Conservation (phyloP, 139 green algal species). For the Protoeuglena noctilucae region DNA sequence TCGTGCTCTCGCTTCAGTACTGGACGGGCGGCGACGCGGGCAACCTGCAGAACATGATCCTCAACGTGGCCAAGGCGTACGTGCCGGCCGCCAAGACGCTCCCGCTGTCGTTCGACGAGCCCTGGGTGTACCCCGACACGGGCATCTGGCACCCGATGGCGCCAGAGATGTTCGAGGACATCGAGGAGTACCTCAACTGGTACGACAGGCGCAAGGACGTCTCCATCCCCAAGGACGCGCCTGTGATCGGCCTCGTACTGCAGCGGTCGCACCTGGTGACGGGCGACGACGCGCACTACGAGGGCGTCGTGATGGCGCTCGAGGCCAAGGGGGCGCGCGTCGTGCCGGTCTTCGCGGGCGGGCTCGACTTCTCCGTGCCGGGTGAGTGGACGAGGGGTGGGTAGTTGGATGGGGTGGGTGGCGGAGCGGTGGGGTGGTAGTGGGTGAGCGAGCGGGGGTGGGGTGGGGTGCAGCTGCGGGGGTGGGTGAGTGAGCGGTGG, state of each 20-base stretch:
- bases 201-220: conserved; percentile 90
- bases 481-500: too few species aligned
- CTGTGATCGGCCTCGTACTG: conserved; percentile 88
- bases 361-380: conserved; percentile 87
- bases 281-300: conserved; percentile 92
- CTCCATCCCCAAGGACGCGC: conserved; percentile 64
- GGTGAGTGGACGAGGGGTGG: too few species aligned
- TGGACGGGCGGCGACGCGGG: conserved; percentile 92
- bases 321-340: conserved; percentile 81
- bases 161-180: conserved; percentile 79
- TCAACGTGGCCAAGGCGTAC: conserved; percentile 68
- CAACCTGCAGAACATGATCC: conserved; percentile 96
- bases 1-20: conserved; percentile 92
- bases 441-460: too few species aligned
- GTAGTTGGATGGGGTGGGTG: too few species aligned
- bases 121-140: conserved; percentile 82
- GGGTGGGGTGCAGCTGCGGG: too few species aligned
- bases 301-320: conserved; percentile 76
- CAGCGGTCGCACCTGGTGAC: conserved; percentile 96
- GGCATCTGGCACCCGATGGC: conserved; percentile 94
- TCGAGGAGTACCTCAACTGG: conserved; percentile 99
- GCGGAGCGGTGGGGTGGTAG: too few species aligned
- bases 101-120: conserved; percentile 28
- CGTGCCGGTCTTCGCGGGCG: conserved; percentile 91
- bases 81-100: conserved; percentile 29